A percentile compares a stretch with the other conserved stretches of the same genome.
Conservation (phyloP, 2,329 filamentous ascomycete species). For the Thelonectria discophora region DNA sequence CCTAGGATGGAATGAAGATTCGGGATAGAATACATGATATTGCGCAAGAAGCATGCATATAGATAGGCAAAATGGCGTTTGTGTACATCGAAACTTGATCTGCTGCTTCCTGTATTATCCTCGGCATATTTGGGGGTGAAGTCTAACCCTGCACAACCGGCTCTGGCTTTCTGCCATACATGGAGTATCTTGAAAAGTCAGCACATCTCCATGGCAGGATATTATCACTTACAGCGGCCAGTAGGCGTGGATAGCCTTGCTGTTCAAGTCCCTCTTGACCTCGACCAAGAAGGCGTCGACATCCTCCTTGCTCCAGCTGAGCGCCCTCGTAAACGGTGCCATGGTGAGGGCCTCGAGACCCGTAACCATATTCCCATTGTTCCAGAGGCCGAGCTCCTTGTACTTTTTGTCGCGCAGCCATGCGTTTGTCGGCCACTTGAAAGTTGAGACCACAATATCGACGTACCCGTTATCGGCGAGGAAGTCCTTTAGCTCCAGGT, state of each 20-base stretch:
- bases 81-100: not conserved
- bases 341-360: constrained; percentile 29
- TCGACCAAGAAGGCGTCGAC: constrained; percentile 19
- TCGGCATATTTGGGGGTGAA: no score
- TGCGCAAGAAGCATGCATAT: no score
- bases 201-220: fast-evolving
- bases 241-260: constrained; percentile 32
- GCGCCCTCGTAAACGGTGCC: constrained; percentile 23
- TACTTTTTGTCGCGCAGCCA: constrained; percentile 29
- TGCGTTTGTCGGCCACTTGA: constrained; percentile 34
- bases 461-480: constrained; percentile 23
- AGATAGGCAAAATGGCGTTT: not conserved
- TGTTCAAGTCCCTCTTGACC: constrained; percentile 29
- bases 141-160: not conserved
- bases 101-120: no score
- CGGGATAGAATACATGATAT: no score
- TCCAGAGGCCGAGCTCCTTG: constrained; percentile 32
- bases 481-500: constrained; percentile 28
- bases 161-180: not conserved
- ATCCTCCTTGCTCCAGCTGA: constrained; percentile 26
- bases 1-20: no score
- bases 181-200: not conserved
- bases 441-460: constrained; percentile 25
- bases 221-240: constrained; percentile 28
- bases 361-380: constrained; percentile 24